A percentile compares a stretch with the other conserved stretches of the same genome.
These are phyloP conservation scores for Eucalyptus regnans DNA, from an alignment of 345 rosid species.

Conservation along the genomic window DNA sequence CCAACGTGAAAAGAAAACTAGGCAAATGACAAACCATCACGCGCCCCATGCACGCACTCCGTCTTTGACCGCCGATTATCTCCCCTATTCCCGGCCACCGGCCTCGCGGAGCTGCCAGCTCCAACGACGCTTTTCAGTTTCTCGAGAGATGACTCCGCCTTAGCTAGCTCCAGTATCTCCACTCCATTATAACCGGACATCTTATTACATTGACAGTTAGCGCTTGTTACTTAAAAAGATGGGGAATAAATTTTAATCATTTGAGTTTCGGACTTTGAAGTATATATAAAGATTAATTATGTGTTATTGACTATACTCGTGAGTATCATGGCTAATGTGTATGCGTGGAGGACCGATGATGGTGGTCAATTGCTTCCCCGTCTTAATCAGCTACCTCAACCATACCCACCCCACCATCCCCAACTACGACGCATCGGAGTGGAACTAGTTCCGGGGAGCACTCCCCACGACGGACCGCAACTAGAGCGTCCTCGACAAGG, in stretches of 20 bases:
- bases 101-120: neutral
- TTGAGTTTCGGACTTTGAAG: neutral
- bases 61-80: neutral
- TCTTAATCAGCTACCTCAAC: neutral
- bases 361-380: neutral
- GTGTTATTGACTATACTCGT: neutral
- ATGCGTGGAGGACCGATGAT: neutral
- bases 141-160: neutral
- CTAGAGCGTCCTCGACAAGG: neutral
- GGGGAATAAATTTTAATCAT: neutral
- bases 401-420: neutral
- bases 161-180: neutral
- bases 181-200: neutral
- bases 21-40: neutral
- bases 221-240: fast-evolving
- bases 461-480: neutral
- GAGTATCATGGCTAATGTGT: neutral
- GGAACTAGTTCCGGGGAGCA: neutral
- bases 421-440: neutral
- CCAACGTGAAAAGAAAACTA: neutral
- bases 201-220: neutral
- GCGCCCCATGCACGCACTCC: neutral
- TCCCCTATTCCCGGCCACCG: neutral
- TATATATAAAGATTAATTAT: neutral
- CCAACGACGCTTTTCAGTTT: neutral